These are phyloP conservation scores for Azolla pinnata DNA, from an alignment of 75 land plant genomes.

Conservation along the genomic window DNA sequence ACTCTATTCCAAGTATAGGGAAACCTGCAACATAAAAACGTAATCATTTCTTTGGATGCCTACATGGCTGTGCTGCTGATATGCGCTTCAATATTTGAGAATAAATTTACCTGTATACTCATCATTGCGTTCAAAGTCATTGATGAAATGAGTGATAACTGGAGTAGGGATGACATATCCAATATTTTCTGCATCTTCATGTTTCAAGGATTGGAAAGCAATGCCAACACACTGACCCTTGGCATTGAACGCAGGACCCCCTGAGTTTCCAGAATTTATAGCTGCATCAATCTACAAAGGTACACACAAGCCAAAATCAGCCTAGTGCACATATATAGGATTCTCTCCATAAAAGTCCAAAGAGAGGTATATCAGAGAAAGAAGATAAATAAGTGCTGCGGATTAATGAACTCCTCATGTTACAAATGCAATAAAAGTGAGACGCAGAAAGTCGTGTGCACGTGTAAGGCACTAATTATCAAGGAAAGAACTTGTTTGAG, in stretches of 20 bases:
- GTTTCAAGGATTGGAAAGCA: constrained; percentile 95
- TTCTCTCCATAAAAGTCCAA: too few relatives aligned
- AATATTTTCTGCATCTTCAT: constrained; percentile 95
- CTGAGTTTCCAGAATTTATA: constrained; percentile 94
- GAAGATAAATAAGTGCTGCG: too few relatives aligned
- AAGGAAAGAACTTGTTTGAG: not conserved
- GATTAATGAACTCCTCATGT: too few relatives aligned
- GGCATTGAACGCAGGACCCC: constrained; percentile 94
- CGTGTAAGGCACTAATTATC: too few relatives aligned
- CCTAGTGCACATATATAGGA: too few relatives aligned
- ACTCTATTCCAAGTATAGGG: constrained; percentile 84
- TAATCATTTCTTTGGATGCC: too few relatives aligned
- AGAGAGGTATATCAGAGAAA: too few relatives aligned
- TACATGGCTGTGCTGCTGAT: too few relatives aligned
- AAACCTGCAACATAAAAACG: constrained; percentile 62
- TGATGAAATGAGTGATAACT: constrained; percentile 77
- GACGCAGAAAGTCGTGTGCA: too few relatives aligned
- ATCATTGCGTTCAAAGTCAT: constrained; percentile 75
- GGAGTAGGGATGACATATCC: constrained; percentile 99
- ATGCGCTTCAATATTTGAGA: too few relatives aligned
- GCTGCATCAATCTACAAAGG: constrained; percentile 89
- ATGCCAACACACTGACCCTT: constrained; percentile 96
- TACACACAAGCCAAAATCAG: not conserved
- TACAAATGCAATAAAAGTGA: too few relatives aligned
- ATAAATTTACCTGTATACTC: constrained; percentile 69